Conservation (phyloP, 306 rosid genomes). For the Fragaria ananassa region DNA sequence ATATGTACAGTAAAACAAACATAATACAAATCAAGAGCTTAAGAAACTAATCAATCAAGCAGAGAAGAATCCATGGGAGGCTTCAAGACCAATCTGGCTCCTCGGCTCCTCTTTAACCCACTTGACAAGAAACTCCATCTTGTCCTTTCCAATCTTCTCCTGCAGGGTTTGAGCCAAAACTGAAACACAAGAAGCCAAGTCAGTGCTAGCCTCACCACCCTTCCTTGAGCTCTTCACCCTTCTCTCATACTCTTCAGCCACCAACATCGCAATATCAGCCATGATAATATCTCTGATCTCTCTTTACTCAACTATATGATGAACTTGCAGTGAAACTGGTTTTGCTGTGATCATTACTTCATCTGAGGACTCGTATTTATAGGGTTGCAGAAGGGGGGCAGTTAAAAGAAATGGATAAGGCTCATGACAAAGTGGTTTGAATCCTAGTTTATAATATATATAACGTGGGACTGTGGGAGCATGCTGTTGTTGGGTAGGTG, state of each 20-base stretch:
- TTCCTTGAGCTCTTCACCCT: conserved; percentile 40
- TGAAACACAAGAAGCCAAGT: conserved; percentile 39
- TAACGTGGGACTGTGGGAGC: not conserved
- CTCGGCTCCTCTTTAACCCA: conserved; percentile 56
- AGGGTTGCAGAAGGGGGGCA: not conserved
- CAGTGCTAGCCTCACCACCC: not conserved
- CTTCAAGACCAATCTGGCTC: conserved; percentile 57
- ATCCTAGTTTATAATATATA: not conserved
- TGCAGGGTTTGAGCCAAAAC: conserved; percentile 29
- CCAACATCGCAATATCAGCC: conserved; percentile 87
- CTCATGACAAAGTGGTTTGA: not conserved
- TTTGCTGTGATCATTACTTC: not conserved
- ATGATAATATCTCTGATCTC: conserved; percentile 21
- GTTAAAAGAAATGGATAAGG: not conserved
- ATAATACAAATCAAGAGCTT: not conserved
- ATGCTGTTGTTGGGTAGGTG: not conserved
- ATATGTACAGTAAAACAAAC: not conserved
- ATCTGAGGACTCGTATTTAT: not conserved
- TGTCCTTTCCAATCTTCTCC: conserved; percentile 24
- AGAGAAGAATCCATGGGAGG: conserved; percentile 76
- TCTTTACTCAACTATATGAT: not conserved
- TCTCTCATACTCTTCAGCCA: conserved; percentile 82
- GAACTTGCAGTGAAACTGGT: not conserved
- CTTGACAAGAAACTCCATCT: conserved; percentile 20
- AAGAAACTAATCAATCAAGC: conserved; percentile 38